Evolutionary conservation across 2,329 filamentous ascomycete species (phyloP).

Genomic region (Claviceps paspali): DNA sequence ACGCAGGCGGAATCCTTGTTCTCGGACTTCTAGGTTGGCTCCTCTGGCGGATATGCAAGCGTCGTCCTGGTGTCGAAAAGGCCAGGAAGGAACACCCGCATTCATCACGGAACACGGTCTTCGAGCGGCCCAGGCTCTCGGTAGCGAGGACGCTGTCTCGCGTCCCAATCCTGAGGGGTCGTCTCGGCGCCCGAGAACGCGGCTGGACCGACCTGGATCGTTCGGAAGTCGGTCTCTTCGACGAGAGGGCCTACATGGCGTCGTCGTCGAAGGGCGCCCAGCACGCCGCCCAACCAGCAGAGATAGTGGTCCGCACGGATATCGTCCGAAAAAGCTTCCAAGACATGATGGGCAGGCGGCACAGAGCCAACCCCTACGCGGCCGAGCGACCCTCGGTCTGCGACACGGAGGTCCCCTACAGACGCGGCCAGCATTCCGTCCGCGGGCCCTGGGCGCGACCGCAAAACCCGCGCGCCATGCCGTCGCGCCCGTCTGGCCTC

Average conservation of each 20-base stretch:
- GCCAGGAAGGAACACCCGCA: constrained; percentile 16
- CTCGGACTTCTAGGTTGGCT: constrained; percentile 30
- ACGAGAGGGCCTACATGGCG: constrained; percentile 5
- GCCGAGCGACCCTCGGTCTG: constrained; percentile 4
- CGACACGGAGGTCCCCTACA: constrained; percentile 6
- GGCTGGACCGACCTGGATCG: constrained; percentile 20
- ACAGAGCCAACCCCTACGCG: not conserved
- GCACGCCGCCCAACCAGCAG: not conserved
- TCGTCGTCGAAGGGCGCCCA: constrained; percentile 1
- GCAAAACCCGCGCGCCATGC: constrained; percentile 29
- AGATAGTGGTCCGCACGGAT: constrained; percentile 7
- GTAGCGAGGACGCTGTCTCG: constrained; percentile 10
- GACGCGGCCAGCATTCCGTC: constrained; percentile 2
- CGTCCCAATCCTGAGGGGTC: constrained; percentile 21
- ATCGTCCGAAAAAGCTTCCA: constrained; percentile 4
- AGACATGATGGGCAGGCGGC: not conserved
- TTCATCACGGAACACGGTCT: not conserved
- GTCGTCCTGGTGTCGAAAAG: constrained; percentile 14
- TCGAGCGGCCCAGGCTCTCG: constrained; percentile 4
- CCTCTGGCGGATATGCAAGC: constrained; percentile 20
- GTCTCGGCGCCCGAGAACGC: constrained; percentile 13
- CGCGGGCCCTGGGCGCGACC: constrained; percentile 8
- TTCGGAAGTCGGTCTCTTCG: constrained; percentile 10
- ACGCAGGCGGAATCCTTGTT: constrained; percentile 27
- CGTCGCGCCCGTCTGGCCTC: constrained; percentile 49